Conservation (phyloP, 2,329 filamentous ascomycete genomes). For the Ploettnerulaceae sp. region DNA sequence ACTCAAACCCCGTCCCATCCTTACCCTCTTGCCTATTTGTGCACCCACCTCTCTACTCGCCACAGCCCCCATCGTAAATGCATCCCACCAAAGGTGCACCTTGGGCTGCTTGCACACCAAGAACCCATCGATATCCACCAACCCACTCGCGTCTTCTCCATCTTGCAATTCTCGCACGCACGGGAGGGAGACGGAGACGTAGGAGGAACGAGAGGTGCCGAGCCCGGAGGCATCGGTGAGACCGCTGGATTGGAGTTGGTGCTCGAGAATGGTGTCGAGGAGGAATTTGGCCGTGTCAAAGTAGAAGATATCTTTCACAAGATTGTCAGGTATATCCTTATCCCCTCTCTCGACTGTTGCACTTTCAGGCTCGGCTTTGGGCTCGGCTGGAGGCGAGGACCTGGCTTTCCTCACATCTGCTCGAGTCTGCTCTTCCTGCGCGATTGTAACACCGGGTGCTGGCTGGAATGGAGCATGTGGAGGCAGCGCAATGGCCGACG, state of each 20-base stretch:
- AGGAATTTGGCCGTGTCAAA: slow-evolving; percentile 40
- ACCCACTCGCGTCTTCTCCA: slow-evolving; percentile 10
- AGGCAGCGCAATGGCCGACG: background rate
- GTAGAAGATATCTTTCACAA: slow-evolving; percentile 39
- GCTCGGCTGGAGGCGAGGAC: too few relatives aligned
- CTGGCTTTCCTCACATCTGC: background rate
- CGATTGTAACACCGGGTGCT: background rate
- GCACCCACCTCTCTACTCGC: slow-evolving; percentile 36
- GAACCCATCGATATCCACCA: slow-evolving; percentile 21
- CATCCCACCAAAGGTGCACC: slow-evolving; percentile 49
- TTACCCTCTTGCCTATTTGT: slow-evolving; percentile 28
- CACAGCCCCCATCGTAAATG: slow-evolving; percentile 41
- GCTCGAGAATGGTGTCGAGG: slow-evolving; percentile 43
- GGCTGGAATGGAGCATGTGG: background rate
- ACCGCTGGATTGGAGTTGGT: slow-evolving; percentile 41
- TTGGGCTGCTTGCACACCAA: slow-evolving; percentile 37
- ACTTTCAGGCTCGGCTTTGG: too few relatives aligned
- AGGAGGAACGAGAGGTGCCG: slow-evolving; percentile 34
- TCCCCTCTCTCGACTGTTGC: too few relatives aligned
- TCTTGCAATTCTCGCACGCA: slow-evolving; percentile 25
- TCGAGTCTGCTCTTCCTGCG: background rate
- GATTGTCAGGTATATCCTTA: too few relatives aligned
- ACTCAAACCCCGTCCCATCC: slow-evolving; percentile 19
- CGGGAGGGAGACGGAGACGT: slow-evolving; percentile 21
- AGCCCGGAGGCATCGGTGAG: slow-evolving; percentile 42